phyloP scores from a whole-genome alignment of 176 grass and related monocot genomes.

The Oryza glumipatula region DNA sequence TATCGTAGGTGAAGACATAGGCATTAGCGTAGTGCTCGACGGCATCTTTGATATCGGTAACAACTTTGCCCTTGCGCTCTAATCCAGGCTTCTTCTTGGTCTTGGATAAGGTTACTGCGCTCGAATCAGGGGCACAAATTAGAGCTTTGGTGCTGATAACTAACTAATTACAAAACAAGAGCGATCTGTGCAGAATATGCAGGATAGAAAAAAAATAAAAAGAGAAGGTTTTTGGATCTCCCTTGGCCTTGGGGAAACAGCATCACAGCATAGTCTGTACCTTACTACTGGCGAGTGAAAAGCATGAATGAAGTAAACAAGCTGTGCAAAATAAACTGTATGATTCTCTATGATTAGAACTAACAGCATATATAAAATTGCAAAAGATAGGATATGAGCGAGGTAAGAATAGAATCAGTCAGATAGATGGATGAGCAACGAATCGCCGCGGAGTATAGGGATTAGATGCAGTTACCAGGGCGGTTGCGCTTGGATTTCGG shows the following conservation, averaged over 20 bases:
- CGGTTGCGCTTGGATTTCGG: neutral
- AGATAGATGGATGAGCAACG: neutral
- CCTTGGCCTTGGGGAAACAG: neutral
- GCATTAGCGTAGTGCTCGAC: conserved; percentile 49
- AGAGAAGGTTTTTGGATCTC: no score
- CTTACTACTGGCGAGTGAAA: neutral
- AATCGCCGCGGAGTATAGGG: neutral
- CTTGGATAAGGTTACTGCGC: conserved; percentile 78
- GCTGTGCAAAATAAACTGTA: neutral
- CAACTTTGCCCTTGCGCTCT: conserved; percentile 77
- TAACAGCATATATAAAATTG: neutral
- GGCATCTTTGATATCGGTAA: conserved; percentile 67
- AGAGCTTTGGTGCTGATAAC: neutral
- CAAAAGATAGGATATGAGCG: neutral
- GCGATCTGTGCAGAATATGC: neutral
- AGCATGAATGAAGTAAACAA: neutral
- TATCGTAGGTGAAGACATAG: conserved; percentile 89
- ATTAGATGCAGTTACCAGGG: neutral
- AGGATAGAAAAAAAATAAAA: no score
- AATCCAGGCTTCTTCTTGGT: conserved; percentile 74
- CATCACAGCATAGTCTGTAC: neutral
- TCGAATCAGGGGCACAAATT: neutral
- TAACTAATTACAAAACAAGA: neutral
- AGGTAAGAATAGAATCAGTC: neutral
- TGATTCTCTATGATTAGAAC: neutral